These are phyloP conservation scores for Auriscalpium vulgare DNA, from an alignment of 768 basidiomycete species.

Conservation along the genomic window DNA sequence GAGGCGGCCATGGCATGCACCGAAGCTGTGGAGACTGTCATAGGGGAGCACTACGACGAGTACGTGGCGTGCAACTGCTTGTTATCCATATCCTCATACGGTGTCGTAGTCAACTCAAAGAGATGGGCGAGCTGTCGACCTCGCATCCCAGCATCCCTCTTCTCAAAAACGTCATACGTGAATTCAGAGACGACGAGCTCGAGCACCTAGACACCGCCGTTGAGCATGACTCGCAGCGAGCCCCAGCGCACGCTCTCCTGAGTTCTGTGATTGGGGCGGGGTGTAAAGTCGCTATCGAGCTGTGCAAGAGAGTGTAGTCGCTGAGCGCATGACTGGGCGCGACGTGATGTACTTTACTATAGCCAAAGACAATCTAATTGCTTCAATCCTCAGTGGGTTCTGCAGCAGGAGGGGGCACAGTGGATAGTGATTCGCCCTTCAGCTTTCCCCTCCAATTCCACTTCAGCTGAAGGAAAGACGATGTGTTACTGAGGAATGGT, in stretches of 20 bases:
- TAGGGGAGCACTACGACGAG: slow-evolving; percentile 98
- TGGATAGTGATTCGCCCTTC: slow-evolving; percentile 34
- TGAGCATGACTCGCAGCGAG: slow-evolving; percentile 77
- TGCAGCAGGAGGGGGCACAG: slow-evolving; percentile 3
- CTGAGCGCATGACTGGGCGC: not conserved
- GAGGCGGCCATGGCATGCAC: slow-evolving; percentile 98
- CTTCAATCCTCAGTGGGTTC: slow-evolving; percentile 8
- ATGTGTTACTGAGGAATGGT: not conserved
- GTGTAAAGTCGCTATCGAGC: slow-evolving; percentile 83
- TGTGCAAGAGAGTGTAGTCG: slow-evolving; percentile 72
- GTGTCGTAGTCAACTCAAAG: slow-evolving; percentile 65
- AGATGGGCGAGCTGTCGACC: slow-evolving; percentile 52
- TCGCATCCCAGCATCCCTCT: slow-evolving; percentile 75
- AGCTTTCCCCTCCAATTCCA: slow-evolving; percentile 49
- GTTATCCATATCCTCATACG: not conserved
- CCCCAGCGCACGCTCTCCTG: slow-evolving; percentile 85
- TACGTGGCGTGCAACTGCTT: slow-evolving; percentile 33
- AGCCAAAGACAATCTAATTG: not conserved
- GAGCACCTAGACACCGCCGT: slow-evolving; percentile 92
- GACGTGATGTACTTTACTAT: slow-evolving; percentile 3
- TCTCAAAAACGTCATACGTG: slow-evolving; percentile 61
- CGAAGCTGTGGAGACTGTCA: slow-evolving; percentile 95
- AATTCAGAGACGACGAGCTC: slow-evolving; percentile 91
- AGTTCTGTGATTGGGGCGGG: slow-evolving; percentile 80
- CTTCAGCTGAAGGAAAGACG: slow-evolving; percentile 30